A percentile compares a stretch with the other conserved stretches of the same genome.
Evolutionary conservation across 1,139 yeast species (phyloP).

Genomic region (Starmera stellimalicola): DNA sequence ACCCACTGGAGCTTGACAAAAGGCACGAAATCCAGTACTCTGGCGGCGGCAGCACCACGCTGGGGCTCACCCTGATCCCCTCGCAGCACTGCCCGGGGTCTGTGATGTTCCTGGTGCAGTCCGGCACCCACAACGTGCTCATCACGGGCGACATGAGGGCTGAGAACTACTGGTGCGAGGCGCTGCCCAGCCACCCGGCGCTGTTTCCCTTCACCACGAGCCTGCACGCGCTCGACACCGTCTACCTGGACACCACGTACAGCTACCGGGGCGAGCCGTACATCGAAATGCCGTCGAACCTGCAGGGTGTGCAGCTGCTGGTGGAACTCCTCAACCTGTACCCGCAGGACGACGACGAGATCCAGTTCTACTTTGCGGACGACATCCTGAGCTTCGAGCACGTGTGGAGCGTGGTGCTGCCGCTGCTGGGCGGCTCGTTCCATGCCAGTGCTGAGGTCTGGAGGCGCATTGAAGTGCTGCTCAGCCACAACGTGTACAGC

Average conservation of each 20-base stretch:
- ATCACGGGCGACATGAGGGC: conserved; percentile 56
- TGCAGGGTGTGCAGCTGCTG: conserved; percentile 31
- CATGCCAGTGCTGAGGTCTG: conserved; percentile 24
- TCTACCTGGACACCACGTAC: conserved; percentile 53
- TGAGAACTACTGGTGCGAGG: conserved; percentile 42
- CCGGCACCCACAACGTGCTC: conserved; percentile 27
- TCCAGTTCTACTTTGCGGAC: conserved; percentile 34
- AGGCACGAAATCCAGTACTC: too few species aligned
- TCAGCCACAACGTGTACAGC: too few species aligned
- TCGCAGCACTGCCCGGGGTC: conserved; percentile 61
- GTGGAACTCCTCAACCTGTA: conserved; percentile 30
- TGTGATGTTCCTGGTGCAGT: conserved; percentile 43
- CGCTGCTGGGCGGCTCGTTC: conserved; percentile 25
- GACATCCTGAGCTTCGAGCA: conserved; percentile 47
- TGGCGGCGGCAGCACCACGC: too few species aligned
- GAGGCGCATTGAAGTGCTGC: conserved; percentile 17
- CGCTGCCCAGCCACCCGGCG: conserved; percentile 29
- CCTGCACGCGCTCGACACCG: conserved; percentile 28
- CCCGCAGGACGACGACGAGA: conserved; percentile 26
- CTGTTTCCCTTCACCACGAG: conserved; percentile 36
- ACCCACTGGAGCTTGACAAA: conserved; percentile 18
- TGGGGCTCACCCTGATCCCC: conserved; percentile 24
- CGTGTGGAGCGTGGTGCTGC: conserved; percentile 35
- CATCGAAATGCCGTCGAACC: conserved; percentile 33
- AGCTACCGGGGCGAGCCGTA: conserved; percentile 42